Evolutionary conservation across 805 yeast species (phyloP), one percentile per base, ranked within the genome.

Genomic region (Candida peoriensis): DNA sequence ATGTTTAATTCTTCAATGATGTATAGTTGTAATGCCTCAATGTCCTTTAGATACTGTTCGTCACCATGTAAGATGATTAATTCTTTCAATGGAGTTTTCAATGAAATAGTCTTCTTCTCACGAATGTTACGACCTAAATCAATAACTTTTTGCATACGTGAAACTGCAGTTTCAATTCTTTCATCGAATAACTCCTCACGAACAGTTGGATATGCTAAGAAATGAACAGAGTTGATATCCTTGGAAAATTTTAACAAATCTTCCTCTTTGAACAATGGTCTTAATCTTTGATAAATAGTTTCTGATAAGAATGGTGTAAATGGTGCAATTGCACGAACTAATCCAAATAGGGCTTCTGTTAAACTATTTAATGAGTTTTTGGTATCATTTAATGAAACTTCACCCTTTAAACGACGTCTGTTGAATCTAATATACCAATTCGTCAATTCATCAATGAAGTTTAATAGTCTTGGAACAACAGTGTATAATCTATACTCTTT

Each of bases 351-450:
- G 22, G 93, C 95, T 60, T 88, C 96, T 38, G 89, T 79, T 61
- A 93, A 70, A 17, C 97, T 84, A 66, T 93, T 93, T 54, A 93
- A 74, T 31, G 96, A 96, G 53, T 74, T 75, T 49, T 78, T 61
- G 52, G 96, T 82, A 57, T 93, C 98, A 37, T 78, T 81, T 33
- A 76, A 63, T 41, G 95, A 96, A 41, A 74, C 81, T 56, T 82
- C 93, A 59, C 97, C 97, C 81, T 93, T 93, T 56, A 93, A 76
- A 72, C 99, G 90, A 69, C 87, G 79, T 70, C 99, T 89, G 71
- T 93, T 93, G 65, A 93, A 85, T 63, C 99, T 82, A 60, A 93
- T 93, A 70, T 93, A 93, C 97, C 97, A 93, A 70, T 93, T 93
- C 47, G 99, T 93, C 64, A 93, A 75, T 57, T 86, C 86, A 56